These are phyloP conservation scores for Alternaria infectoria DNA, from an alignment of 2,329 filamentous ascomycete genomes.

Conservation along the genomic window DNA sequence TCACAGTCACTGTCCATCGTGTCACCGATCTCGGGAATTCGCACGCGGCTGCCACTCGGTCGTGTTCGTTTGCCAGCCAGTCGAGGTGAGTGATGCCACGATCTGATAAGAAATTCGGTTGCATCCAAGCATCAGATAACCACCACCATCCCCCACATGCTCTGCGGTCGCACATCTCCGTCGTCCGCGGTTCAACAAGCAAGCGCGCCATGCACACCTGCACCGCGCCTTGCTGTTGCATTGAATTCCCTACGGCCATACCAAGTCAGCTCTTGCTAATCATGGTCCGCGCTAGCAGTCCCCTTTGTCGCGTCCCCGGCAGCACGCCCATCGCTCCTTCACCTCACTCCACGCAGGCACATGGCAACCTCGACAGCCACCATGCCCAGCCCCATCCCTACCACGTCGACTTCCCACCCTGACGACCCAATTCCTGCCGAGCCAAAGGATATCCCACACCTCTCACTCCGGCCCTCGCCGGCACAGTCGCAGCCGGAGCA, in stretches of 20 bases:
- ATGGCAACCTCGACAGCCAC: constrained; percentile 31
- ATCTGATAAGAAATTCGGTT: constrained; percentile 38
- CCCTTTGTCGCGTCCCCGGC: constrained; percentile 30
- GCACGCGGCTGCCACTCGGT: constrained; percentile 25
- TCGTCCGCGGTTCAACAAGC: constrained; percentile 7
- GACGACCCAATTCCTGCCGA: constrained; percentile 55
- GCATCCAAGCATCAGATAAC: constrained; percentile 18
- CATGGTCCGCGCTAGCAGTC: constrained; percentile 29
- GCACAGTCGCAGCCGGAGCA: constrained; percentile 34
- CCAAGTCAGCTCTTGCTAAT: constrained; percentile 32
- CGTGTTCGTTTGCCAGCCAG: constrained; percentile 13
- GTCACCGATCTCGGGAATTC: constrained; percentile 7
- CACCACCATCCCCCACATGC: constrained; percentile 3
- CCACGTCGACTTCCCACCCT: constrained; percentile 53
- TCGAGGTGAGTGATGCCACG: constrained; percentile 29
- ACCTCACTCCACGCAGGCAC: constrained; percentile 15
- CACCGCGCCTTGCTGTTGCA: background rate
- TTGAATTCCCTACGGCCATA: background rate
- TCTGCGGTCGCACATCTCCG: background rate
- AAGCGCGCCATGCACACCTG: background rate
- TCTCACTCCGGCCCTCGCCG: constrained; percentile 22
- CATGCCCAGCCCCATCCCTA: constrained; percentile 44
- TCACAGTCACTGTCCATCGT: constrained; percentile 12
- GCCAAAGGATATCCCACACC: constrained; percentile 44
- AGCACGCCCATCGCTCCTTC: constrained; percentile 15